These are phyloP conservation scores for Trametes maxima DNA, from an alignment of 768 basidiomycete genomes.

Conservation along the genomic window DNA sequence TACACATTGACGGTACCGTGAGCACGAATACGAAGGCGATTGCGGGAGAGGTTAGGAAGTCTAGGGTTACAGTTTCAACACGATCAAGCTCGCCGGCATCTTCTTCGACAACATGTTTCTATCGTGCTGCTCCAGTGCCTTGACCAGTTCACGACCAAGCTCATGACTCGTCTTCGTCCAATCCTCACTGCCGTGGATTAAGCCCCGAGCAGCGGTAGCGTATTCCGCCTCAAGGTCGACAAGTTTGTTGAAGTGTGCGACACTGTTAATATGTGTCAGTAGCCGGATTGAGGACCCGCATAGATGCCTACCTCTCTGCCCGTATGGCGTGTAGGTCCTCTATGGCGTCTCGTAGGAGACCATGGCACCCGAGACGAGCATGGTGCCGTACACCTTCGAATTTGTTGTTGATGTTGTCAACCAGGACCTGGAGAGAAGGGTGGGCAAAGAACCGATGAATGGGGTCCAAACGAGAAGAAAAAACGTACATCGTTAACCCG, in stretches of 20 bases:
- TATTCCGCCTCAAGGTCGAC: slow-evolving; percentile 61
- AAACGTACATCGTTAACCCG: slow-evolving; percentile 49
- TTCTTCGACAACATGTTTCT: slow-evolving; percentile 50
- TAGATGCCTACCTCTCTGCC: slow-evolving; percentile 41
- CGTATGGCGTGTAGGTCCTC: slow-evolving; percentile 49
- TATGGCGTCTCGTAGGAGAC: slow-evolving; percentile 49
- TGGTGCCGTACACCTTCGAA: slow-evolving; percentile 52
- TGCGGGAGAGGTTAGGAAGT: not conserved
- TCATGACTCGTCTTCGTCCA: slow-evolving; percentile 44
- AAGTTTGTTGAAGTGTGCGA: slow-evolving; percentile 52
- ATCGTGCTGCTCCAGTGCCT: slow-evolving; percentile 50
- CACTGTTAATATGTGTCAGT: slow-evolving; percentile 37
- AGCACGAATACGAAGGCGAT: too few relatives aligned
- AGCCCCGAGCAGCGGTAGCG: slow-evolving; percentile 42
- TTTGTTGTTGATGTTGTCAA: slow-evolving; percentile 47
- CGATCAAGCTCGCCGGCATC: slow-evolving; percentile 46
- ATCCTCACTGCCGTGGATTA: slow-evolving; percentile 45
- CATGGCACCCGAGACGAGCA: slow-evolving; percentile 46
- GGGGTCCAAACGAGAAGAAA: not conserved
- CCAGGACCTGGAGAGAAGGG: slow-evolving; percentile 42
- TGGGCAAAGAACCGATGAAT: not conserved
- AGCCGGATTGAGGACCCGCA: not conserved
- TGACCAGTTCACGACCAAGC: slow-evolving; percentile 38
- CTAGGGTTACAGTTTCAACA: not conserved
- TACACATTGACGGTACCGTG: too few relatives aligned